Evolutionary conservation across 2,329 filamentous ascomycete species (phyloP), one percentile per base, ranked within the genome.

Genomic region (Fusarium verrucosum): DNA sequence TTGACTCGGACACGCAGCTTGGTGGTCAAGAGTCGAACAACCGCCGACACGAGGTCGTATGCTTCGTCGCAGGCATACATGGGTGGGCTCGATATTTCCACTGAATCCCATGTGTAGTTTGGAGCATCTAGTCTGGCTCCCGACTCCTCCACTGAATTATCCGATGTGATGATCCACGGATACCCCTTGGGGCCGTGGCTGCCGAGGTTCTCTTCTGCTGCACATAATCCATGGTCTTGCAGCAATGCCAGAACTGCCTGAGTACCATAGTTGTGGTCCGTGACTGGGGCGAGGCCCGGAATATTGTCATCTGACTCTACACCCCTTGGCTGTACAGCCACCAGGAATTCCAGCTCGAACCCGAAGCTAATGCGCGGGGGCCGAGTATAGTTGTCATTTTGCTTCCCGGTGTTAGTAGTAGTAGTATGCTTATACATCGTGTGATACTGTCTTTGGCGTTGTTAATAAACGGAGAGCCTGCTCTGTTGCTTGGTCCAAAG

Each of bases 21-120:
- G 7, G 59, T 65, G 3, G 72, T 77, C 7, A 80, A 47, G 6
- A 76, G 35, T 25, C 74, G 70, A 9, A 79, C 62, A 5, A 77
- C 72, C 4, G 71, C 66, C 20, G 63, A 52, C 8, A 78, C 54
- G 52, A 77, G 69, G 9, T 69, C 54, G 19, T 71, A 73, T 11
- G 71, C 67, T 11, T 70, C 62, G 13, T 71, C 52, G 37, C 45
- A 70, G n/a, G 71, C 67, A 69, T 73, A 78, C 35, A 71, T 53
- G 3, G 77, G 73, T 3, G 76, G 77, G 26, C 73, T 76, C 14
- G 66, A 53, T n/a, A 79, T 36, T 52, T 79, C 75, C 8, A 79
- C 30, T 9, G 52, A 50, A 5, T 59, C 22, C 68, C 73, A 77
- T 7, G n/a, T 5, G 58, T 58, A 41, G 5, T 22, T n/a, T 13